A percentile compares a stretch with the other conserved stretches of the same genome.
These are phyloP conservation scores for Colletotrichum spaethianum DNA, from an alignment of 2,329 filamentous ascomycete genomes.

Conservation along the genomic window DNA sequence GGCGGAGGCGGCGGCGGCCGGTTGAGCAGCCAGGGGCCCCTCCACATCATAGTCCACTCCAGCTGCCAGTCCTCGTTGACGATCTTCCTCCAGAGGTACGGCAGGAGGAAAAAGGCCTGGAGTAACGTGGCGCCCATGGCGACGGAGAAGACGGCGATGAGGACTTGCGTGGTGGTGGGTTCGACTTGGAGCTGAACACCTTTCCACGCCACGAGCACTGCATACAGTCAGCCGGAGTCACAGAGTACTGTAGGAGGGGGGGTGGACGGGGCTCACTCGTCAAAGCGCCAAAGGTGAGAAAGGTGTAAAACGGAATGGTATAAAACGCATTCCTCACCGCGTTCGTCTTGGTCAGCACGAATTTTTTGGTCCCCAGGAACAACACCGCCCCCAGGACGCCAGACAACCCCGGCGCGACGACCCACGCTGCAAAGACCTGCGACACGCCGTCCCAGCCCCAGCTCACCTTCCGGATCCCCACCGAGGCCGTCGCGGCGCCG, in stretches of 20 bases:
- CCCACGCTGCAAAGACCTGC: constrained; percentile 57
- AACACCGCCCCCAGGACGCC: constrained; percentile 50
- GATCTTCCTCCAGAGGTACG: constrained; percentile 65
- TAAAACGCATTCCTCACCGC: constrained; percentile 51
- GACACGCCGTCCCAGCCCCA: constrained; percentile 56
- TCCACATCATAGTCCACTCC: constrained; percentile 61
- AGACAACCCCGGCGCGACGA: constrained; percentile 53
- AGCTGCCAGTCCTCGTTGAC: constrained; percentile 66
- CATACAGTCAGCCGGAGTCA: not conserved
- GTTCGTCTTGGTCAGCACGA: constrained; percentile 47
- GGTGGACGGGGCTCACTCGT: constrained; percentile 47
- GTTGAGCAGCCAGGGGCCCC: constrained; percentile 62
- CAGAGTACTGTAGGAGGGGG: not conserved
- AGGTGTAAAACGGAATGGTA: constrained; percentile 56
- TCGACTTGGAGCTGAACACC: constrained; percentile 48
- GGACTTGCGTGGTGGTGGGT: constrained; percentile 43
- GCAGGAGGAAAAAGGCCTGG: constrained; percentile 64
- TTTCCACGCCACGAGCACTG: constrained; percentile 68
- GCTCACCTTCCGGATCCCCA: constrained; percentile 53
- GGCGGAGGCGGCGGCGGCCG: constrained; percentile 54
- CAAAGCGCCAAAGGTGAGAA: constrained; percentile 53
- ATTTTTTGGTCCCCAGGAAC: constrained; percentile 53
- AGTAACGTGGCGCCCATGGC: constrained; percentile 59
- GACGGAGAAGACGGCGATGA: constrained; percentile 59
- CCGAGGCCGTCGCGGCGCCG: constrained; percentile 53